phyloP scores from a whole-genome alignment of 805 yeast species.

The Pichia nanzhaoensis region DNA sequence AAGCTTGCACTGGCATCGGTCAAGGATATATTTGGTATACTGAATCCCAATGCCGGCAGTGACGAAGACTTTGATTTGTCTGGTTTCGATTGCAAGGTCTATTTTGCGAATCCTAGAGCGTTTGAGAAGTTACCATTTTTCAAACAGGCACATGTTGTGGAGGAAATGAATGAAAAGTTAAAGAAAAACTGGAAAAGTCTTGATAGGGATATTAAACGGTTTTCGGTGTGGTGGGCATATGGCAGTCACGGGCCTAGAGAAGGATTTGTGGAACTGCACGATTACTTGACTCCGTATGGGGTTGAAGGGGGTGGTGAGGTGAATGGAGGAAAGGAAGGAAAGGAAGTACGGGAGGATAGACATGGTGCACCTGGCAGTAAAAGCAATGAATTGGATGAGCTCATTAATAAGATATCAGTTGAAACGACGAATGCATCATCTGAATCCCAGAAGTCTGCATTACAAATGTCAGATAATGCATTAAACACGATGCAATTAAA shows the following conservation, averaged over 20 bases:
- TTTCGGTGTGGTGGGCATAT: constrained; percentile 56
- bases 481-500: constrained; percentile 13
- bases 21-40: constrained; percentile 32
- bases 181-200: constrained; percentile 52
- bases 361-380: no score
- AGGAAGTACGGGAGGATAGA: no score
- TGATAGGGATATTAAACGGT: constrained; percentile 42
- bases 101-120: constrained; percentile 26
- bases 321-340: no score
- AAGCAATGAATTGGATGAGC: constrained; percentile 7
- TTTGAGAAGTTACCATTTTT: constrained; percentile 35
- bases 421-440: constrained; percentile 5
- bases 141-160: constrained; percentile 51
- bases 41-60: constrained; percentile 26
- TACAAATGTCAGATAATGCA: constrained; percentile 9
- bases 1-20: constrained; percentile 34
- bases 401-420: constrained; percentile 12
- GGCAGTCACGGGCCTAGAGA: constrained; percentile 70
- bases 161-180: constrained; percentile 37
- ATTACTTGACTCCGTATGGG: constrained; percentile 20
- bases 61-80: constrained; percentile 28
- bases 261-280: constrained; percentile 41
- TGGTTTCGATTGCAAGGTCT: constrained; percentile 29
- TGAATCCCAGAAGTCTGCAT: constrained; percentile 10
- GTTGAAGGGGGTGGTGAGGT: not conserved